These are phyloP conservation scores for Diplotaxis tenuifolia DNA, from an alignment of 345 rosid genomes.

Conservation along the genomic window DNA sequence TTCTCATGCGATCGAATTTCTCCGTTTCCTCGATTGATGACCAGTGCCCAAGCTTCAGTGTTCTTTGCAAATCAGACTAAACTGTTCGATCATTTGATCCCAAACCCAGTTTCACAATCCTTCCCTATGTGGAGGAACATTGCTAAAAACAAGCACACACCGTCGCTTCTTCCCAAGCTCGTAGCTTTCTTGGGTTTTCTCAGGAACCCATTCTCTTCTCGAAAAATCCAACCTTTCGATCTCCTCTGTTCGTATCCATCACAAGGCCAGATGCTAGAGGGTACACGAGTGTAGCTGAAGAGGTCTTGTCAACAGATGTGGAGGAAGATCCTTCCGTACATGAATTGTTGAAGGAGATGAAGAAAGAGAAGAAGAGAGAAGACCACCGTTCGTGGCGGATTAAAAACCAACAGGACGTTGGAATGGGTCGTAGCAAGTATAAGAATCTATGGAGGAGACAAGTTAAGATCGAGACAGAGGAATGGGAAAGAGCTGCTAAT, in stretches of 20 bases:
- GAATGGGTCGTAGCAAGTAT: conserved; percentile 47
- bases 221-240: too few relatives aligned
- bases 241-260: too few relatives aligned
- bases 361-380: conserved; percentile 53
- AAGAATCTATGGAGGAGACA: conserved; percentile 61
- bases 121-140: conserved; percentile 73
- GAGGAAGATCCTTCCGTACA: conserved; percentile 77
- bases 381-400: conserved; percentile 12
- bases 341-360: conserved; percentile 59
- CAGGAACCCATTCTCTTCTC: too few relatives aligned
- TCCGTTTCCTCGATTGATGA: conserved; percentile 48
- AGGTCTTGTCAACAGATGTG: conserved; percentile 64
- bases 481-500: conserved; percentile 82
- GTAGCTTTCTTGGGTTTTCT: too few relatives aligned
- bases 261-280: too few relatives aligned
- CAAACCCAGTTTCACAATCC: conserved; percentile 32
- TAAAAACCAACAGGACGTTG: conserved; percentile 29
- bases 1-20: conserved; percentile 16
- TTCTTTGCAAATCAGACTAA: conserved; percentile 34
- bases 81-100: conserved; percentile 36
- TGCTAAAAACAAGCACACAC: too few relatives aligned
- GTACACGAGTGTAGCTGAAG: conserved; percentile 75
- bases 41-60: conserved; percentile 43
- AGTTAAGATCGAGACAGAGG: conserved; percentile 86
- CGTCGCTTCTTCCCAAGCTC: too few relatives aligned